A percentile compares a stretch with the other conserved stretches of the same genome.
phyloP scores from a whole-genome alignment of 2,329 filamentous ascomycete species.

The Amesomyces nigricolor region DNA sequence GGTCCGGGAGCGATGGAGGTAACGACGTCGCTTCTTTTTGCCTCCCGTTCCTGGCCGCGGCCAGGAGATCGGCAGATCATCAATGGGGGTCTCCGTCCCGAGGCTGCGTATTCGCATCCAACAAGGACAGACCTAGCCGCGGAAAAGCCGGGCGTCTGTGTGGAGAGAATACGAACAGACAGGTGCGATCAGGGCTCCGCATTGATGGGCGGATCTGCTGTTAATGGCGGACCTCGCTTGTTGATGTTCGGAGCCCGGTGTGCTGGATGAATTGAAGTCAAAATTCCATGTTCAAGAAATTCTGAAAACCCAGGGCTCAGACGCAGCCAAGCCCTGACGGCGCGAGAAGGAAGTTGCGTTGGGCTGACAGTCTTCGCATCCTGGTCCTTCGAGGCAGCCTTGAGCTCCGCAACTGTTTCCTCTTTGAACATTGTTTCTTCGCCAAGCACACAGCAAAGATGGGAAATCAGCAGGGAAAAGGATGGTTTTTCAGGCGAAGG shows the following conservation, averaged over 20 bases:
- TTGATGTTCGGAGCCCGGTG: neutral
- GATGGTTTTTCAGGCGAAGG: no score
- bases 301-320: neutral
- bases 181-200: no score
- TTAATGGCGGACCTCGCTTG: neutral
- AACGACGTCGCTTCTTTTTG: neutral
- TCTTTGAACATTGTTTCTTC: neutral
- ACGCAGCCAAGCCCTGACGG: constrained; percentile 1
- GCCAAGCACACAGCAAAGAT: no score
- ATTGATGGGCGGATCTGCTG: neutral
- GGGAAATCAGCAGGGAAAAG: no score
- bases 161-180: constrained; percentile 13
- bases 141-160: neutral
- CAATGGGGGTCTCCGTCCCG: neutral
- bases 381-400: neutral
- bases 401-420: constrained; percentile 15
- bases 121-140: constrained; percentile 2
- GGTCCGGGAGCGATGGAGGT: no score
- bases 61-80: constrained; percentile 1
- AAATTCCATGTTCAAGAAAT: no score
- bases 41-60: neutral
- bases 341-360: no score
- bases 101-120: constrained; percentile 1
- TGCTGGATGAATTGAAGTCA: neutral
- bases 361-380: neutral